A percentile compares a stretch with the other conserved stretches of the same genome.
Evolutionary conservation across 1,139 yeast species (phyloP).

Genomic region (Sugiyamaella sp.): DNA sequence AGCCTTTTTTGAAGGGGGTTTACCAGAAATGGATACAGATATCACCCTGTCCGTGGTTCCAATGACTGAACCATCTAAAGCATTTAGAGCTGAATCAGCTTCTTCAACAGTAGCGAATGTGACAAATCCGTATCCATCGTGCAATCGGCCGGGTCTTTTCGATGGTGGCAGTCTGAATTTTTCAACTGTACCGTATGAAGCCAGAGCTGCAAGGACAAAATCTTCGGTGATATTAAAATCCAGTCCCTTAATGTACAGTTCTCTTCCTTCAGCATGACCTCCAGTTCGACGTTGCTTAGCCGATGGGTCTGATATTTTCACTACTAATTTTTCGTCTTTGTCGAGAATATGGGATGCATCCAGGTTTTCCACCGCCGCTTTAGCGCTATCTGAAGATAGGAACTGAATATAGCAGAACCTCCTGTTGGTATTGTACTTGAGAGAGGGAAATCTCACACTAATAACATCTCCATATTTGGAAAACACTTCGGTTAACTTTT

Average conservation of each 20-base stretch:
- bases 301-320: constrained; percentile 61
- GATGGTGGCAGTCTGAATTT: constrained; percentile 33
- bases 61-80: constrained; percentile 26
- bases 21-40: constrained; percentile 28
- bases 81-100: constrained; percentile 35
- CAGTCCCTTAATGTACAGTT: constrained; percentile 55
- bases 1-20: constrained; percentile 5
- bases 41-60: constrained; percentile 31
- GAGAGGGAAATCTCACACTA: constrained; percentile 68
- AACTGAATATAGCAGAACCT: constrained; percentile 80
- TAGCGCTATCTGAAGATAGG: constrained; percentile 50
- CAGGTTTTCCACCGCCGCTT: constrained; percentile 49
- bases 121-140: constrained; percentile 45
- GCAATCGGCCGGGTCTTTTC: constrained; percentile 32
- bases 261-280: constrained; percentile 54
- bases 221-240: constrained; percentile 46
- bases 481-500: constrained; percentile 51
- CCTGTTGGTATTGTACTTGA: constrained; percentile 57
- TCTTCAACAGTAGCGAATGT: constrained; percentile 33
- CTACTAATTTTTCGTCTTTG: constrained; percentile 48
- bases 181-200: constrained; percentile 54
- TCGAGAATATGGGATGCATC: constrained; percentile 42
- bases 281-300: constrained; percentile 44
- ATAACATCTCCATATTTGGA: constrained; percentile 50
- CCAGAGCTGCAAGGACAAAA: constrained; percentile 41